Base-by-base conservation (phyloP, 2,329 filamentous ascomycete species). In the Fusarium chlamydosporum region DNA sequence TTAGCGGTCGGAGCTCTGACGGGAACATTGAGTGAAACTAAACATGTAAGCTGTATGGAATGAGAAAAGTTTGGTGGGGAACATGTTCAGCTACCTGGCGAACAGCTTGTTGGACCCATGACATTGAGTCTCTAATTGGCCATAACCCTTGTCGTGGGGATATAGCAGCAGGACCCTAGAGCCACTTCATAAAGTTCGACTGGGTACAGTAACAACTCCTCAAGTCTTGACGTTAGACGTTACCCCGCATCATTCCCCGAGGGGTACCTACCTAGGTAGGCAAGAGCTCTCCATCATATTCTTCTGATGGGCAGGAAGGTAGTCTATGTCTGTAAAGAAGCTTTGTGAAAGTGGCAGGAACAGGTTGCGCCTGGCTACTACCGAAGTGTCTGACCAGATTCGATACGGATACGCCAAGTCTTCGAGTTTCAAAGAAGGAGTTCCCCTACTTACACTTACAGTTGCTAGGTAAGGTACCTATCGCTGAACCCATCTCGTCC, bases 21-120 rank as follows among this genome's bases (percentile, higher is more conserved):
- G 33, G 50, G n/a, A 65, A 34, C 23, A 40, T 50, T 29, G 33
- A 26, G 20, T 41, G 23, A 29, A 42, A 41, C 56, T 52, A 55
- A 43, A 37, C 40, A 52, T 56, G 65, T 69, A 51, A 38, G 59
- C 41, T 54, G 53, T 33, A 47, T 54, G 43, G 52, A 57, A 64
- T 34, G 34, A 43, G 45, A 47, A 63, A 67, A 29, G 57, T 40
- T 52, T 27, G 40, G 59, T 69, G 66, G 66, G 37, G 66, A 69
- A 18, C 61, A 27, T 29, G 33, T 46, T 50, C 40, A 56, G 50
- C 27, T 62, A 20, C 35, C 41, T 41, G 34, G 43, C 26, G 38
- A 31, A 46, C 56, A 51, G 33, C 43, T 23, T 31, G 50, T 55
- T 70, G 41, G 42, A 12, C 20, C 40, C 27, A 34, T 23, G 34